These are phyloP conservation scores for Sarocladium kiliense DNA, from an alignment of 2,329 filamentous ascomycete species.

Conservation along the genomic window DNA sequence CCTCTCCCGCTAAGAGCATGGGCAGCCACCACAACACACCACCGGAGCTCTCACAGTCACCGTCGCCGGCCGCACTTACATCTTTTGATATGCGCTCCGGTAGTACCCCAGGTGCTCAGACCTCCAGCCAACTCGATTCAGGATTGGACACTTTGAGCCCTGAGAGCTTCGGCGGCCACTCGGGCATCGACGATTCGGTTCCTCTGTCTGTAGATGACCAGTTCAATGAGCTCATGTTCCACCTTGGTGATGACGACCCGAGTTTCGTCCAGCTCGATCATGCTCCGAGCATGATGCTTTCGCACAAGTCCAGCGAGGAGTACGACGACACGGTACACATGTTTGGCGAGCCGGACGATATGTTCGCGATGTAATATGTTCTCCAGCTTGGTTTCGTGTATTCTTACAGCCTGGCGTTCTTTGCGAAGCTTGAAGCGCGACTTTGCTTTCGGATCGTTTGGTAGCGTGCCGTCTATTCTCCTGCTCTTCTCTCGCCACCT, in stretches of 20 bases:
- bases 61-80: constrained; percentile 47
- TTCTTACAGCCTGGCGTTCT: background rate
- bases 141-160: background rate
- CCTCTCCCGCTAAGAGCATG: constrained; percentile 45
- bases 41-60: constrained; percentile 56
- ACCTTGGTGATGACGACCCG: constrained; percentile 36
- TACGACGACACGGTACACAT: constrained; percentile 44
- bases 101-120: background rate
- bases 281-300: constrained; percentile 43
- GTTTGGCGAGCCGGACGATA: constrained; percentile 46
- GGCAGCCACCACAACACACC: constrained; percentile 51
- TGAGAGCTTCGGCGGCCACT: constrained; percentile 15
- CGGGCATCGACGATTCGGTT: constrained; percentile 27
- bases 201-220: constrained; percentile 29
- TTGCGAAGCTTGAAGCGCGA: background rate
- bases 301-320: constrained; percentile 50
- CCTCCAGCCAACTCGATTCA: background rate
- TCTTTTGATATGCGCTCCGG: constrained; percentile 30
- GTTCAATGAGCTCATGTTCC: constrained; percentile 39
- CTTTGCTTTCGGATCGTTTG: constrained; percentile 4
- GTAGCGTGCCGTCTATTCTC: constrained; percentile 3
- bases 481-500: constrained; percentile 2
- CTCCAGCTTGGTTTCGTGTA: background rate
- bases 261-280: constrained; percentile 38
- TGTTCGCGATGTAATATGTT: constrained; percentile 29